phyloP scores from a whole-genome alignment of 768 basidiomycete genomes.

The Boletus pseudo-olivaceus region DNA sequence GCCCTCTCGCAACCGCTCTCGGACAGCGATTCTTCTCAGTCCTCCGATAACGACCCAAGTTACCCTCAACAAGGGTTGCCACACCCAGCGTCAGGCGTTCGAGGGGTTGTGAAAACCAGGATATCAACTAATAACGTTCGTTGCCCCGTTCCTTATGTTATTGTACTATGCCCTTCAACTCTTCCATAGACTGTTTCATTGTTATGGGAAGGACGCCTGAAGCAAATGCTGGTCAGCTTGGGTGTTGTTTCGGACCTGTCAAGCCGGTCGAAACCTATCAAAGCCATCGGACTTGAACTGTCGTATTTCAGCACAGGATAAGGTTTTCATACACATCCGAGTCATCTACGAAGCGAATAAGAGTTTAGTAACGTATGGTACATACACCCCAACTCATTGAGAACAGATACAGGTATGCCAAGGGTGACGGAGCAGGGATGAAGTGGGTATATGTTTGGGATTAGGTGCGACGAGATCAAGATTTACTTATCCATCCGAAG shows the following conservation, averaged over 20 bases:
- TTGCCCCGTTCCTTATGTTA: constrained; percentile 1
- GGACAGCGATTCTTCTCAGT: constrained; percentile 8
- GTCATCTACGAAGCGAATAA: constrained; percentile 12
- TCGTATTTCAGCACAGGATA: constrained; percentile 81
- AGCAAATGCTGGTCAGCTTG: constrained; percentile 84
- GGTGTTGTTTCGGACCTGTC: constrained; percentile 91
- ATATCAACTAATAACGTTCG: constrained; percentile 87
- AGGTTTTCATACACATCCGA: neutral
- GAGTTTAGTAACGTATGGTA: constrained; percentile 19
- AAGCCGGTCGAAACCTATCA: constrained; percentile 81
- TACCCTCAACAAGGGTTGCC: constrained; percentile 6
- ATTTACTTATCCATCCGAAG: constrained; percentile 19
- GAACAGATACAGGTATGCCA: constrained; percentile 22
- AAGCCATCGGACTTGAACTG: constrained; percentile 86
- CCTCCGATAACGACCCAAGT: neutral
- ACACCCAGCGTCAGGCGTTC: constrained; percentile 39
- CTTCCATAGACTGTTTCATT: constrained; percentile 72
- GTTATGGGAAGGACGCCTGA: constrained; percentile 91
- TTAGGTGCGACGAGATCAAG: constrained; percentile 12
- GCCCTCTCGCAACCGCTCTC: constrained; percentile 32
- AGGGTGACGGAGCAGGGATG: constrained; percentile 13
- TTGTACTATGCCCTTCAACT: neutral
- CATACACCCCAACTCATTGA: constrained; percentile 12
- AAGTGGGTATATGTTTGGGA: constrained; percentile 22
- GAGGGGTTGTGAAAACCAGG: constrained; percentile 85